Conservation (phyloP, 768 basidiomycete genomes). For the Hortiboletus flavorubellus region DNA sequence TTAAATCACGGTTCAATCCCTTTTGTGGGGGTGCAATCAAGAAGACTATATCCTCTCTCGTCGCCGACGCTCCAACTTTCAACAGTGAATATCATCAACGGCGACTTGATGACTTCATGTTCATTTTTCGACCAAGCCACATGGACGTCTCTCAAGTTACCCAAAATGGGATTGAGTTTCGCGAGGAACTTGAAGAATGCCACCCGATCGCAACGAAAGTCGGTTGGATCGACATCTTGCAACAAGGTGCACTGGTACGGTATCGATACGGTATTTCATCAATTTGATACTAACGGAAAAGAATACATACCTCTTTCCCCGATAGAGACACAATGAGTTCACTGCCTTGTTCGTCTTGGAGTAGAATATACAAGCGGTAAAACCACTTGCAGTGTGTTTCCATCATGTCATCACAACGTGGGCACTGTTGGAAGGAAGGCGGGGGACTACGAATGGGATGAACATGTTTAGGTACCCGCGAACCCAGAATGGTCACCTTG, state of each 20-base stretch:
- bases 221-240: conserved; percentile 40
- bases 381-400: conserved; percentile 45
- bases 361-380: conserved; percentile 47
- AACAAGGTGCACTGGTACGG: conserved; percentile 41
- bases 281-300: background rate
- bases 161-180: conserved; percentile 45
- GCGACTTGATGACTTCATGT: conserved; percentile 21
- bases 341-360: conserved; percentile 48
- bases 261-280: background rate
- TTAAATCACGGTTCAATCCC: background rate
- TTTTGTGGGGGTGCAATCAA: conserved; percentile 15
- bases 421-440: conserved; percentile 41
- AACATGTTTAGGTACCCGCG: background rate
- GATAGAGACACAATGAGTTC: conserved; percentile 47
- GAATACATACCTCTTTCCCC: conserved; percentile 40
- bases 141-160: conserved; percentile 44
- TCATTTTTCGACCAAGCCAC: conserved; percentile 25
- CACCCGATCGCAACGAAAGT: conserved; percentile 39
- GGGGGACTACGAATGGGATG: conserved; percentile 39
- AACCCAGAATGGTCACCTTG: conserved; percentile 37
- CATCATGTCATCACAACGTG: conserved; percentile 51
- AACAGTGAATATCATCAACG: conserved; percentile 25
- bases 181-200: conserved; percentile 37
- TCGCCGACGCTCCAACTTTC: conserved; percentile 29
- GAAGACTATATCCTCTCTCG: conserved; percentile 22